These are phyloP conservation scores for Xylariaceae sp. DNA, from an alignment of 2,329 filamentous ascomycete genomes.

Conservation along the genomic window DNA sequence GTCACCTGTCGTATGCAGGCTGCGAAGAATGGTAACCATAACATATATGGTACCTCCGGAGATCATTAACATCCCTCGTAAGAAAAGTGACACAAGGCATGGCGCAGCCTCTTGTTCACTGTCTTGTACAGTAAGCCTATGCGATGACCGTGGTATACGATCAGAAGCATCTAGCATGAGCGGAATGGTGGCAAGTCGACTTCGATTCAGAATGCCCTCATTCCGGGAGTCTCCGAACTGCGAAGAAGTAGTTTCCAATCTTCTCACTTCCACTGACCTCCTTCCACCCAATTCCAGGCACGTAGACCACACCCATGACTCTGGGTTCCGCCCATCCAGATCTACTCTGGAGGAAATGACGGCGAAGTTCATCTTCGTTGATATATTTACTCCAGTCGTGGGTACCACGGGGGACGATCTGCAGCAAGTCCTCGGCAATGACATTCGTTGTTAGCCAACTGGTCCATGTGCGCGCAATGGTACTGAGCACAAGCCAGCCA, in stretches of 20 bases:
- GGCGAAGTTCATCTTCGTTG: slow-evolving; percentile 71
- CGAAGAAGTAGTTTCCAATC: slow-evolving; percentile 96
- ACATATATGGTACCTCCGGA: background rate
- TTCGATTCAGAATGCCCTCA: background rate
- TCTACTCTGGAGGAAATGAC: slow-evolving; percentile 46
- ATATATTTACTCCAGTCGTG: slow-evolving; percentile 98
- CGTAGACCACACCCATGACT: slow-evolving; percentile 79
- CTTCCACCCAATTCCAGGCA: slow-evolving; percentile 87
- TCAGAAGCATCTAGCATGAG: background rate
- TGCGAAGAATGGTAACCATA: background rate
- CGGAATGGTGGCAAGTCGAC: background rate
- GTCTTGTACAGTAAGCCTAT: too few relatives aligned
- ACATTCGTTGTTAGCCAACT: slow-evolving; percentile 92
- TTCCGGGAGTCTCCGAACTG: slow-evolving; percentile 42
- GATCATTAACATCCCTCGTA: background rate
- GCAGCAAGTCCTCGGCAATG: slow-evolving; percentile 78
- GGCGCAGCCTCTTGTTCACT: background rate
- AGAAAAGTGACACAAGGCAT: background rate
- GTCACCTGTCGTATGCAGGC: background rate
- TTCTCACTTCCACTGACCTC: slow-evolving; percentile 74
- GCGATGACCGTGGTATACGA: background rate
- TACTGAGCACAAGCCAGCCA: slow-evolving; percentile 88
- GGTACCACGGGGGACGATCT: slow-evolving; percentile 85
- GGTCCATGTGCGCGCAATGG: slow-evolving; percentile 82
- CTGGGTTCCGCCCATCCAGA: slow-evolving; percentile 53